Base-by-base conservation (phyloP, 2,329 filamentous ascomycete species). In the Elsinoe perseae region DNA sequence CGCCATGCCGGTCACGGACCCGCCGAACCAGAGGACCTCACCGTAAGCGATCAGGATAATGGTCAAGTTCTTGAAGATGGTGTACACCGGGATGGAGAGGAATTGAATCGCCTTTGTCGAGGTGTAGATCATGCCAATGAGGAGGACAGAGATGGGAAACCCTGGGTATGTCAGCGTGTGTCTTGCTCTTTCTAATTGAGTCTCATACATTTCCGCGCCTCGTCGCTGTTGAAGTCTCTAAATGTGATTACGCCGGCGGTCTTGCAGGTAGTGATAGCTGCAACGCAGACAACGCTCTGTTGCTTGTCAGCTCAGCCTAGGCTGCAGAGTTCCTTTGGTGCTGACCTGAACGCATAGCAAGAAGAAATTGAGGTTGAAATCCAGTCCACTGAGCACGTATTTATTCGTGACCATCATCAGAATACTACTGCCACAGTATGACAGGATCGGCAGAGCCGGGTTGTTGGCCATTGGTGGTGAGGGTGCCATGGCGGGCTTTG, bases 331-430 rank as follows among this genome's bases (percentile, higher is more conserved):
- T 32, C 38, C 7, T 58, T 52, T 30, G 38, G 9, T n/a, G 68
- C 82, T 67, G 82, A 96, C 92, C 84, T 97, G 93, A 59, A 97
- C 80, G 60, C 83, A 86, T 59, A 98, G 82, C 65, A 96, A 86
- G 74, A 98, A 89, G 74, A 97, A 95, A 74, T 95, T 95, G 66
- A 98, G 75, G 74, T 98, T 98, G 82, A 95, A 98, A 63, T 86
- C 82, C 53, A 81, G 80, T 59, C 93, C 93, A 6, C 89, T 96
- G 46, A 98, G 83, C 61, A 96, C 91, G 72, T 95, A 98, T 79
- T 98, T 98, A 77, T 98, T 98, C 72, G 95, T 93, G n/a, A 96
- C 88, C 6, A 93, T 98, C 93, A 98, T 98, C 72, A 92, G 82
- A 69, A 98, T 98, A n/a, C 91, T 96, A 54, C 92, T 89, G 66